Base-by-base conservation (phyloP, 164 flowering plant genomes). In the Taxillus chinensis region DNA sequence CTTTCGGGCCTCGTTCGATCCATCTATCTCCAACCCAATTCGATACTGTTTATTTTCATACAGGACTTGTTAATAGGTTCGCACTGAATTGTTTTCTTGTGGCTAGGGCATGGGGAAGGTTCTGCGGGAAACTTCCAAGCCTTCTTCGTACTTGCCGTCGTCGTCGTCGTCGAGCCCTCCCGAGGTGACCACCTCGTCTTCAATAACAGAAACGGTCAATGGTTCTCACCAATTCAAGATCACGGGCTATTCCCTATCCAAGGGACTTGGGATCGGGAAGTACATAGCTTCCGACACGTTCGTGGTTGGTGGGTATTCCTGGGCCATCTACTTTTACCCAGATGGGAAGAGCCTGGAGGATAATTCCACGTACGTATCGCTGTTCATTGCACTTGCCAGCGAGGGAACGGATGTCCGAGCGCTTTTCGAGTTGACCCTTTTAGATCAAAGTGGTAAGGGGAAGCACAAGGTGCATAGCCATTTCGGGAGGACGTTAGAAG, bases 321-420 rank as follows among this genome's bases (percentile, higher is more conserved):
- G 97, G 97, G 96, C 97, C 66, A 83, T 91, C 63, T 90, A 90
- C 53, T 90, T 90, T 61, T 90, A 90, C 57, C 90, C 95, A 3
- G 92, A 87, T 53, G 97, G 96, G 55, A 90, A 90, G 76, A 88
- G 90, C 67, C 61, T 49, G 3, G 97, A 88, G 68, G 97, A 91
- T 58, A 88, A 91, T 74, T 80, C 88, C 6, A 62, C 73, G 16
- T 84, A 91, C 42, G 93, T 91, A 5, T 89, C 96, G 14, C 65
- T 91, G 50, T 91, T 89, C 64, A 91, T 89, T 38, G 97, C 92
- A 11, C 73, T 91, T 1, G 90, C 90, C 5, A 91, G 96, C 64
- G 96, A 91, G 27, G 97, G 93, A 3, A 81, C 85, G 10, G 96
- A 91, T 66, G 96, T 91, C 6, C 79, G 93, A 70, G 96, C 97